phyloP scores from a whole-genome alignment of 305 asterid species.

The Rubia balearica region DNA sequence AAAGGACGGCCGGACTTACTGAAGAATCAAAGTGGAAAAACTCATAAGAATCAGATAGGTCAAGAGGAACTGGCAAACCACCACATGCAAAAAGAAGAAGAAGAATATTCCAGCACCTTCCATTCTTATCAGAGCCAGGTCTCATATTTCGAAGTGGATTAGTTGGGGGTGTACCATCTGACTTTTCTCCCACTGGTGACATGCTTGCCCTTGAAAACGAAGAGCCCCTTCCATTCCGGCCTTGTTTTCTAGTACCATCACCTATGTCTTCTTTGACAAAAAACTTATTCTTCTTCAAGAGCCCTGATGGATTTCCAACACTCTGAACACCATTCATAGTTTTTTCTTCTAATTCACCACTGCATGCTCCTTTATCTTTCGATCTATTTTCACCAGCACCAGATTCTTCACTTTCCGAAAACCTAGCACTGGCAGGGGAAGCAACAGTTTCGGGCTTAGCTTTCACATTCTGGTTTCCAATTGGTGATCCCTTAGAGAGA shows the following conservation, averaged over 20 bases:
- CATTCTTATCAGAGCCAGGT: constrained; percentile 64
- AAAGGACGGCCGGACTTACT: constrained; percentile 93
- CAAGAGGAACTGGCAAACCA: background rate
- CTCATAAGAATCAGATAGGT: constrained; percentile 20
- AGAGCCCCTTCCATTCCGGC: constrained; percentile 77
- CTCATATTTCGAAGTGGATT: constrained; percentile 70
- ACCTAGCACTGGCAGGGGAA: constrained; percentile 70
- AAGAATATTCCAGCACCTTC: constrained; percentile 52
- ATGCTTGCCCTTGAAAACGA: constrained; percentile 75
- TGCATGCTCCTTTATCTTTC: constrained; percentile 49
- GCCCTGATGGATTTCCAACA: constrained; percentile 44
- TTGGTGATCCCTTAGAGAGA: constrained; percentile 46
- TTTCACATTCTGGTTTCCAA: constrained; percentile 48
- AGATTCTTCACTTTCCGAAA: constrained; percentile 91
- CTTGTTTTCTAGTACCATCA: constrained; percentile 91
- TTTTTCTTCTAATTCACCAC: constrained; percentile 56
- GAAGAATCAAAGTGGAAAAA: constrained; percentile 24
- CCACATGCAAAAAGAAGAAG: constrained; percentile 11
- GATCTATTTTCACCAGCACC: constrained; percentile 70
- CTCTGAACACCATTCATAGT: constrained; percentile 41
- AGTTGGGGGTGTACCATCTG: constrained; percentile 50
- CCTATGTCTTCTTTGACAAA: constrained; percentile 58
- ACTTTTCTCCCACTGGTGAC: constrained; percentile 71
- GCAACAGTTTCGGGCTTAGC: constrained; percentile 50
- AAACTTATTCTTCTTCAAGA: constrained; percentile 55